Evolutionary conservation across 257 asterid species (phyloP).

Genomic region (Ocimum tenuiflorum): DNA sequence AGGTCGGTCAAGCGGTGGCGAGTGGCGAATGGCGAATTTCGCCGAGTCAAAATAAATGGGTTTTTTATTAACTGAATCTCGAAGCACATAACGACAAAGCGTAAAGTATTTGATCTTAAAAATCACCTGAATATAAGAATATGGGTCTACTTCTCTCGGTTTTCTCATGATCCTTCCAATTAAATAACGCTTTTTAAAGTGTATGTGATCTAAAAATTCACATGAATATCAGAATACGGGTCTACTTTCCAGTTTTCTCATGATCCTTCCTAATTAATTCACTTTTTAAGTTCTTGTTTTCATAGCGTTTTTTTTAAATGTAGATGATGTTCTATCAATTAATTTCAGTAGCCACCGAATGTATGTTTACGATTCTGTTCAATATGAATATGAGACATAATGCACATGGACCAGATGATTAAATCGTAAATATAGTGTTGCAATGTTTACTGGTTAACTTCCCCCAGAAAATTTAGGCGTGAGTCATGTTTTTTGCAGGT

Average conservation of each 20-base stretch:
- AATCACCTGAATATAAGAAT: background rate
- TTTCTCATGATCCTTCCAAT: background rate
- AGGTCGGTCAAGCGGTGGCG: background rate
- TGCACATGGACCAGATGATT: background rate
- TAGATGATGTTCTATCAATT: background rate
- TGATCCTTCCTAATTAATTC: background rate
- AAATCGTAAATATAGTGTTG: background rate
- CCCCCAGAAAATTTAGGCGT: background rate
- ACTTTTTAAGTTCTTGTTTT: background rate
- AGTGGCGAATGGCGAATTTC: slow-evolving; percentile 1
- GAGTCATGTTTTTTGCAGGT: background rate
- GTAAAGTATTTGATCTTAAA: background rate
- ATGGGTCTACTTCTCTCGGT: background rate
- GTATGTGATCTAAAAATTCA: too few species aligned
- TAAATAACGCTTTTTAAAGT: background rate
- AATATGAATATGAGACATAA: background rate
- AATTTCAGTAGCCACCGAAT: background rate
- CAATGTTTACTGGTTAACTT: background rate
- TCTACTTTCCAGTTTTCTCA: background rate
- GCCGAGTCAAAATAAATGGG: background rate
- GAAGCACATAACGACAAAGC: slow-evolving; percentile 1
- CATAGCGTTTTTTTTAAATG: background rate
- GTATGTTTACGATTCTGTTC: background rate
- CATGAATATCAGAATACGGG: too few species aligned
- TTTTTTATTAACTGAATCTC: background rate